These are phyloP conservation scores for Gloeostereum incarnatum DNA, from an alignment of 768 basidiomycete genomes.

Conservation along the genomic window DNA sequence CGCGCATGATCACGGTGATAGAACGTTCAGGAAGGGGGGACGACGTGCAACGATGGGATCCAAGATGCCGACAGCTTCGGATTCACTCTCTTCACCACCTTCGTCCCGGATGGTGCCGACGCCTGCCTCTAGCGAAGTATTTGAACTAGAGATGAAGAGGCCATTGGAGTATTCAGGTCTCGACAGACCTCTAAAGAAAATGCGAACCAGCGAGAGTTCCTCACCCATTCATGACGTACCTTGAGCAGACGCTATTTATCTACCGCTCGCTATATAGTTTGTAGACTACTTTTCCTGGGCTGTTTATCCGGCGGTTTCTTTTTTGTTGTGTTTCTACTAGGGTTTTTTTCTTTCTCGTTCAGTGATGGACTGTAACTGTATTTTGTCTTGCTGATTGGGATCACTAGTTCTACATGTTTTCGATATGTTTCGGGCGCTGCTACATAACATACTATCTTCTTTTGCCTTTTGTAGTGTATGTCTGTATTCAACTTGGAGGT, in stretches of 20 bases:
- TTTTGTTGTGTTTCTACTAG: conserved; percentile 7
- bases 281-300: conserved; percentile 9
- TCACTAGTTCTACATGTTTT: too few species aligned
- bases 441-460: too few species aligned
- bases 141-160: conserved; percentile 53
- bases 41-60: conserved; percentile 11
- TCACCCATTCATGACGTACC: conserved; percentile 41
- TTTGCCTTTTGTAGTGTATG: too few species aligned
- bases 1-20: conserved; percentile 50
- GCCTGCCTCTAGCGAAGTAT: conserved; percentile 32
- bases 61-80: conserved; percentile 18
- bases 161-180: conserved; percentile 44
- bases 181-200: conserved; percentile 56
- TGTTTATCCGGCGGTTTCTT: too few species aligned
- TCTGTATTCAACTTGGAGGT: not conserved
- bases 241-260: conserved; percentile 28
- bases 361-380: conserved; percentile 11
- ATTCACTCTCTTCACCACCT: conserved; percentile 43
- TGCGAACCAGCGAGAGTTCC: conserved; percentile 55
- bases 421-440: too few species aligned
- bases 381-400: too few species aligned
- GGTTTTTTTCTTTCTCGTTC: conserved; percentile 8
- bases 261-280: conserved; percentile 7
- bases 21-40: conserved; percentile 26
- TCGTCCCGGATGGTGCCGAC: conserved; percentile 47